Evolutionary conservation across 2,329 filamentous ascomycete genomes (phyloP), one percentile per base, ranked within the genome.

Genomic region (Geosmithia putterillii): DNA sequence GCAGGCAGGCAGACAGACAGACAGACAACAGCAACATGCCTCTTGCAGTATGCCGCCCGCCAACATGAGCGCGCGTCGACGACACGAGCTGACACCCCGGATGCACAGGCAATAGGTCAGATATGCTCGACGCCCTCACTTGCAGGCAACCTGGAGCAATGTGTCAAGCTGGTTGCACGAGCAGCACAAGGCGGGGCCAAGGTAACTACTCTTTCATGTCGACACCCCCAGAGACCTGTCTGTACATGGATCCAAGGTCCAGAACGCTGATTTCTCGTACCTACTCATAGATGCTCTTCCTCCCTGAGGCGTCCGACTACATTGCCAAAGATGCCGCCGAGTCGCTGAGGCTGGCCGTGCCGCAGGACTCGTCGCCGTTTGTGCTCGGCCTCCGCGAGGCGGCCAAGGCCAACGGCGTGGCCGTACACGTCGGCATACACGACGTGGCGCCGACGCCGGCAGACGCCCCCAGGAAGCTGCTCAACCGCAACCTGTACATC

Each of bases 301-400:
- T 95, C 43, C 90, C 90, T 12, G 90, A 95, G 71, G 90, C 90
- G 20, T 79, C 78, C 45, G 88, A 95, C 65, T 95, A 95, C 67
- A 88, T 95, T 53, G 83, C 79, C 18, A 69, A 73, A 2, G 80
- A 78, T 1, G 69, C 81, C 2, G 60, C 74, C 10, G 80, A 89
- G 53, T 83, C 82, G 0, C 63, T 88, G 8, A 70, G 76, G 4
- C 78, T 95, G 9, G 87, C 79, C 49, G 74, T 73, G 45, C 73
- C 87, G 3, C 74, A 81, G 35, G 58, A 71, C 2, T 66, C 70
- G 19, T 86, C 79, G 12, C 72, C 76, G 22, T 95, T 95, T 58
- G 81, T 95, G 12, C 65, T 71, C 0, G 88, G 88, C 4, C 73
- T 95, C 2, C 79, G 78, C 47, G 64, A 74, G 19, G 79, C 79